These are phyloP conservation scores for Starmerella etchellsii DNA, from an alignment of 805 yeast genomes.

Conservation along the genomic window DNA sequence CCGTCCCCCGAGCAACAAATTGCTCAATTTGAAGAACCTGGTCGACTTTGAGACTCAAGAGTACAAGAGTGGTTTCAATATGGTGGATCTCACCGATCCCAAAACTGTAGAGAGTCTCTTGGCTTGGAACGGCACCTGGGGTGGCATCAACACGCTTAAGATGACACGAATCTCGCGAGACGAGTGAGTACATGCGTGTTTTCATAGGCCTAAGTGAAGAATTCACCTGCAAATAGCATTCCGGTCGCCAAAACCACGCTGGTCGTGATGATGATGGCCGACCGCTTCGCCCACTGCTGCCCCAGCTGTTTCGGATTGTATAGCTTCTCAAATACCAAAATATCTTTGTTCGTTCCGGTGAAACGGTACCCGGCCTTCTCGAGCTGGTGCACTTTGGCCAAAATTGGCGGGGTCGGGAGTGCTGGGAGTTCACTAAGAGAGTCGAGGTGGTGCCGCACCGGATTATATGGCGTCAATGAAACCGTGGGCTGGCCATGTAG, in stretches of 20 bases:
- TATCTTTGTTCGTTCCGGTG: conserved; percentile 33
- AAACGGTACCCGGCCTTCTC: conserved; percentile 40
- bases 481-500: conserved; percentile 1
- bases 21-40: conserved; percentile 50
- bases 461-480: conserved; percentile 2
- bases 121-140: conserved; percentile 72
- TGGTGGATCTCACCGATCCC: conserved; percentile 59
- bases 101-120: conserved; percentile 47
- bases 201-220: neutral
- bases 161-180: conserved; percentile 5
- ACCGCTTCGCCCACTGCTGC: conserved; percentile 4
- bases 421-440: neutral
- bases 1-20: conserved; percentile 66
- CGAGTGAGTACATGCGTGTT: neutral
- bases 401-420: conserved; percentile 5
- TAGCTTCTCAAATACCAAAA: conserved; percentile 30
- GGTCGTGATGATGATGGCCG: conserved; percentile 2
- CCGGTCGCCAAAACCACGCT: conserved; percentile 11
- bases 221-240: conserved; percentile 13
- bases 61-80: conserved; percentile 50
- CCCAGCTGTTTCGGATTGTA: conserved; percentile 5
- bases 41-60: conserved; percentile 48
- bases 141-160: conserved; percentile 35
- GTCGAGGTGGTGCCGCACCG: conserved; percentile 1
- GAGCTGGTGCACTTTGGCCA: conserved; percentile 31